phyloP scores from a whole-genome alignment of 441 rosid species.

The Gossypium laxum region DNA sequence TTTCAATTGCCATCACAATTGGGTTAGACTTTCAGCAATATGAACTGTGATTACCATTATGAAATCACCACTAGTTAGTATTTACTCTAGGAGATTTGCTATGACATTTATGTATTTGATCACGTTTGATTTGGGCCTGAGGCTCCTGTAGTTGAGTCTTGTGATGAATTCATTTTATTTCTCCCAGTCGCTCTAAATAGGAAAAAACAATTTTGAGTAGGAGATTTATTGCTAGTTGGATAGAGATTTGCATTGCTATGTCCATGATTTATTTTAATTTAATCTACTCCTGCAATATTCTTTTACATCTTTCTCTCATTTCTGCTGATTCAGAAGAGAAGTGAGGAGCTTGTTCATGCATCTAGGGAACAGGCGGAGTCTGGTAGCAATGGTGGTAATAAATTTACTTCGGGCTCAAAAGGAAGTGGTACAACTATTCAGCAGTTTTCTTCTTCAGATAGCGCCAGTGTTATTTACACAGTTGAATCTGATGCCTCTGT shows the following conservation, averaged over 20 bases:
- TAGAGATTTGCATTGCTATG: neutral
- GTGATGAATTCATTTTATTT: neutral
- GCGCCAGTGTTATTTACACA: conserved; percentile 33
- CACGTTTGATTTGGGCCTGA: neutral
- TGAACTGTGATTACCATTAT: neutral
- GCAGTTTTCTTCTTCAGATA: conserved; percentile 24
- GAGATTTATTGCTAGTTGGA: neutral
- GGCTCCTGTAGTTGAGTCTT: neutral
- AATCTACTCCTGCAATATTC: neutral
- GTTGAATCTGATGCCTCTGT: conserved; percentile 71
- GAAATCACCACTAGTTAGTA: neutral
- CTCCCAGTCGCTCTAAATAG: neutral
- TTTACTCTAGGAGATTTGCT: neutral
- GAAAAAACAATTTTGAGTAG: neutral
- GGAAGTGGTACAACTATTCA: conserved; percentile 34
- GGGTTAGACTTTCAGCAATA: neutral
- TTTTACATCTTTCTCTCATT: neutral
- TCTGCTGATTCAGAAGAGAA: conserved; percentile 39
- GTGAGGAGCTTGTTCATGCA: conserved; percentile 57
- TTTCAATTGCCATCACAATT: neutral
- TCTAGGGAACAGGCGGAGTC: conserved; percentile 59
- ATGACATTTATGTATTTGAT: neutral
- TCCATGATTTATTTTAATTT: neutral
- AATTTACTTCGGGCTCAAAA: conserved; percentile 39
- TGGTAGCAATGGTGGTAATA: conserved; percentile 34